phyloP scores from a whole-genome alignment of 345 rosid genomes.

The Syzygium oleosum region DNA sequence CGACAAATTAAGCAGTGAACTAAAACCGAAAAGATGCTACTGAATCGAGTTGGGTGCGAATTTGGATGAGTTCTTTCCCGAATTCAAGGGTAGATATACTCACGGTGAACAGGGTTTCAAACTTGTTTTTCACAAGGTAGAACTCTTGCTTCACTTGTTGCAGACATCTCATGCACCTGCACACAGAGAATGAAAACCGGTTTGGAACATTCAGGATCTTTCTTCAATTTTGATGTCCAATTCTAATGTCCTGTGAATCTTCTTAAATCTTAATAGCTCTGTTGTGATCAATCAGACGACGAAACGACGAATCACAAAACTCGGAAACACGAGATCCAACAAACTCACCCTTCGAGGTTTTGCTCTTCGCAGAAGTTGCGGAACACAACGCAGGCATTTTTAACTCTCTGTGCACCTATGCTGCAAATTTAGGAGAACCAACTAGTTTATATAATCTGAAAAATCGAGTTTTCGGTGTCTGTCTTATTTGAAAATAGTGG shows the following conservation, averaged over 20 bases:
- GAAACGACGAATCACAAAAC: background rate
- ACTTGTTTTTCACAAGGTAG: slow-evolving; percentile 60
- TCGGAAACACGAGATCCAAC: background rate
- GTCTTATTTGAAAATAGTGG: background rate
- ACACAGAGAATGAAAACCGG: background rate
- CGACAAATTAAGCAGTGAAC: background rate
- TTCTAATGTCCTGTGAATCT: background rate
- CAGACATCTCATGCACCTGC: slow-evolving; percentile 76
- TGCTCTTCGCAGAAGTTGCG: slow-evolving; percentile 78
- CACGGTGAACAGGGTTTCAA: slow-evolving; percentile 67
- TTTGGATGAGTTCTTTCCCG: background rate
- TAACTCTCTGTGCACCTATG: slow-evolving; percentile 88
- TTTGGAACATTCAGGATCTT: background rate
- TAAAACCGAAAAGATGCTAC: background rate
- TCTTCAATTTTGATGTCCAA: background rate
- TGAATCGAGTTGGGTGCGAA: background rate
- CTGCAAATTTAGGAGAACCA: slow-evolving; percentile 24
- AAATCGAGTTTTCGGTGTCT: background rate
- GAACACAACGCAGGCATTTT: slow-evolving; percentile 69
- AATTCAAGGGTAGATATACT: slow-evolving; percentile 2
- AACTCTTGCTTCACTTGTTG: slow-evolving; percentile 86
- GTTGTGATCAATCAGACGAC: background rate
- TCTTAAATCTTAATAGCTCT: background rate
- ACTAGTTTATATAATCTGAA: background rate
- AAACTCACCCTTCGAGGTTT: slow-evolving; percentile 59